phyloP scores from a whole-genome alignment of 2,329 filamentous ascomycete genomes.

The Verticillium zaregamsianum region DNA sequence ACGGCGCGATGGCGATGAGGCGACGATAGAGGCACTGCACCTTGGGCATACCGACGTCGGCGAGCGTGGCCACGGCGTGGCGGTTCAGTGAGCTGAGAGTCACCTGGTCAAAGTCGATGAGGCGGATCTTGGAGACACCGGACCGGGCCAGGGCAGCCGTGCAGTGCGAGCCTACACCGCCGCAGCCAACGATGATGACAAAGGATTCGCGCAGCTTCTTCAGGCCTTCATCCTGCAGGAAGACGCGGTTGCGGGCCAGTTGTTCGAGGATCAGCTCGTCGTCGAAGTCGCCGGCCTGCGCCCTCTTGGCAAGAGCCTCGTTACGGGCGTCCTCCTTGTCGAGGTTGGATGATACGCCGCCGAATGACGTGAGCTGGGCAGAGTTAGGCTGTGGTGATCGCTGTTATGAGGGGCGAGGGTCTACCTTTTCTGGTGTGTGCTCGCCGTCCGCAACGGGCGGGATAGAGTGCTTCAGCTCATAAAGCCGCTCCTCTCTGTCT shows the following conservation, averaged over 20 bases:
- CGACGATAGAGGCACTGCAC: conserved; percentile 78
- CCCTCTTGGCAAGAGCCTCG: conserved; percentile 53
- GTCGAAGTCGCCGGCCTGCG: conserved; percentile 60
- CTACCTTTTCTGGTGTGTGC: conserved; percentile 22
- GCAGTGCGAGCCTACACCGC: conserved; percentile 92
- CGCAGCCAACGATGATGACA: conserved; percentile 86
- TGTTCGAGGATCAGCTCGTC: conserved; percentile 90
- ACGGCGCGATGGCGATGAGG: conserved; percentile 82
- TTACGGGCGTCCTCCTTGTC: conserved; percentile 61
- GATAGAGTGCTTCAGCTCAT: conserved; percentile 57
- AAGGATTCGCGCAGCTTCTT: conserved; percentile 75
- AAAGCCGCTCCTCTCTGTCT: conserved; percentile 49
- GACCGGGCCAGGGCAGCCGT: conserved; percentile 81
- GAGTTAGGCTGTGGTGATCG: conserved; percentile 14
- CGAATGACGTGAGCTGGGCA: conserved; percentile 56
- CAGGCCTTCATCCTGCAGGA: conserved; percentile 79
- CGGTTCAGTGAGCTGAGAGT: conserved; percentile 90
- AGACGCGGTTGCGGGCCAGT: conserved; percentile 86
- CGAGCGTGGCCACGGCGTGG: conserved; percentile 91
- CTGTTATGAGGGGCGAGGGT: background rate
- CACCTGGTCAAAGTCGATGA: conserved; percentile 97
- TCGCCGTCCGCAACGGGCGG: conserved; percentile 32
- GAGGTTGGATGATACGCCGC: conserved; percentile 42
- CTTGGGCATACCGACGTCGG: conserved; percentile 90
- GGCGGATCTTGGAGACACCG: conserved; percentile 79